Evolutionary conservation across 768 basidiomycete species (phyloP), one percentile per base, ranked within the genome.

Genomic region (Termitomyces eurrhizus): DNA sequence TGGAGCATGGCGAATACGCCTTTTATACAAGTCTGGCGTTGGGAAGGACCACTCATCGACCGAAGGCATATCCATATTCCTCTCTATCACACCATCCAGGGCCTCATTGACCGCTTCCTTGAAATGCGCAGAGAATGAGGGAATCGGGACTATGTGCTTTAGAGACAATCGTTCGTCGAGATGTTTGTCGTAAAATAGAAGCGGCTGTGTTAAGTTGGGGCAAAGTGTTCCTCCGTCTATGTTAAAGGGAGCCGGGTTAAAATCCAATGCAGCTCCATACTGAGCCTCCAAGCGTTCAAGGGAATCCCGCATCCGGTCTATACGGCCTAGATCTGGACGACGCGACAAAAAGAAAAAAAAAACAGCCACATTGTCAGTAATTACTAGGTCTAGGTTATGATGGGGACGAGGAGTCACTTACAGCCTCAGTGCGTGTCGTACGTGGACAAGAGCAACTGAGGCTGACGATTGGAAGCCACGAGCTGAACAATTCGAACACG

Each of bases 101-200:
- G 48, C 37, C 26, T n/a, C 1, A 14, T 26, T 26, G 49, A 42
- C 46, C 24, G 42, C 16, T 51, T 52, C 6, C n/a, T 48, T 42
- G 5, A 60, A 36, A 8, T 33, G 4, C 2, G 35, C 18, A 11
- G 45, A 13, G 39, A 56, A 48, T 14, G 51, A 29, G 5, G 59
- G 46, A 8, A 50, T 37, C 12, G 35, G 14, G n/a, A 13, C 18
- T 7, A 46, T 9, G 7, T 33, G 41, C 16, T 36, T 53, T 11
- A 59, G 41, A 13, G 52, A 48, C 26, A 60, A 49, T 7, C 48
- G 59, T 60, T 60, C 12, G 35, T 60, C 59, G 13, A 60, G 44
- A 24, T 60, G 59, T 24, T 41, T 48, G 52, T 60, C 59, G 14
- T 60, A 60, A 18, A 60, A 60, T 2, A 53, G 26, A 29, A 55